A percentile compares a stretch with the other conserved stretches of the same genome.
Conservation (phyloP, 2,329 filamentous ascomycete species). For the Colletotrichum eleusines region DNA sequence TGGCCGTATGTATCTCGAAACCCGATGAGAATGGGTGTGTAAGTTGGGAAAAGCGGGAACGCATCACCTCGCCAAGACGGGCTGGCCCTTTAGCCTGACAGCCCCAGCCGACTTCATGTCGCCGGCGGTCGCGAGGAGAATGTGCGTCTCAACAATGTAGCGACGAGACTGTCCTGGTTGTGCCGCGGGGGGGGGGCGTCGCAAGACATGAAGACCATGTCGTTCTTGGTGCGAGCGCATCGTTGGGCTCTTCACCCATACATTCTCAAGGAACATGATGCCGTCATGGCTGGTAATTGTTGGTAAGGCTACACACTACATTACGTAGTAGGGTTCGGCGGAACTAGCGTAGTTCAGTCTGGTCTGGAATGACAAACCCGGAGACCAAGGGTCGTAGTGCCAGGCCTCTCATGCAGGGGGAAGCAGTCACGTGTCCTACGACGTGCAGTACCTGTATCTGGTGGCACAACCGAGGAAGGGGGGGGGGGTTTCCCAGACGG, state of each 20-base stretch:
- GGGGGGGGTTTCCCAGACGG: not conserved
- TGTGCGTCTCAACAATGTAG: not conserved
- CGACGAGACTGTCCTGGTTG: not conserved
- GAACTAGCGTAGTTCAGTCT: not conserved
- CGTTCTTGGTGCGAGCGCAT: not conserved
- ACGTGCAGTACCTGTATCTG: too few species aligned
- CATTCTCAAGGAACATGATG: not conserved
- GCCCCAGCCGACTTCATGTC: not conserved
- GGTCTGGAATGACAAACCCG: slow-evolving; percentile 7
- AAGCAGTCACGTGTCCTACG: not conserved
- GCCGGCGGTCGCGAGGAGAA: not conserved
- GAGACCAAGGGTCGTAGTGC: not conserved
- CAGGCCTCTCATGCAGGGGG: slow-evolving; percentile 12
- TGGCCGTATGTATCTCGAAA: not conserved
- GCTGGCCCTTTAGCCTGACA: not conserved
- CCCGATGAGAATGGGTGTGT: slow-evolving; percentile 16
- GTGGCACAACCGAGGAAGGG: too few species aligned
- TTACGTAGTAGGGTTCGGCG: not conserved
- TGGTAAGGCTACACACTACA: not conserved
- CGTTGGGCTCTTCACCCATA: not conserved
- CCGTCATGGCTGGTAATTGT: not conserved
- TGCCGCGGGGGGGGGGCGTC: not conserved
- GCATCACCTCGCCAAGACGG: slow-evolving; percentile 16
- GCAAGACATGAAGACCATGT: not conserved
- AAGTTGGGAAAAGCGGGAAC: not conserved